Percentiles rank a stretch among this genome's conserved stretches.
These are phyloP conservation scores for Aureobasidium sp. DNA, from an alignment of 2,329 filamentous ascomycete species.

Conservation along the genomic window DNA sequence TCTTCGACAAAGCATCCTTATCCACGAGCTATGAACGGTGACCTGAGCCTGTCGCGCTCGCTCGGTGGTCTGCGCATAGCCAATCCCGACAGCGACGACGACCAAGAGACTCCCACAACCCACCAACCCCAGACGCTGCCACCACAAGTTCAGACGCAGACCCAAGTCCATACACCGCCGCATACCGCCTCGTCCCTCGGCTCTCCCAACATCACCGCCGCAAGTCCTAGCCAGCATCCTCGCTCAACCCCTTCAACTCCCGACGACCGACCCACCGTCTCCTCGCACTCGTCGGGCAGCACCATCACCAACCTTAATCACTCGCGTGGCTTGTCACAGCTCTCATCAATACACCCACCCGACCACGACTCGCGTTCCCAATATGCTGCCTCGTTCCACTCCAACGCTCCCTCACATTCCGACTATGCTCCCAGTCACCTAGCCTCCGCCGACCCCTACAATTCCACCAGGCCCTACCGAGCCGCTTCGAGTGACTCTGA, in stretches of 20 bases:
- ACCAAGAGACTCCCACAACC: slow-evolving; percentile 13
- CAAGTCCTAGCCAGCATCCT: slow-evolving; percentile 6
- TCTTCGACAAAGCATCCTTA: background rate
- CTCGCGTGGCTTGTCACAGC: slow-evolving; percentile 26
- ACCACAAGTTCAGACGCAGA: background rate
- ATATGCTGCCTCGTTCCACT: slow-evolving; percentile 8
- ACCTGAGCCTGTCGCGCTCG: slow-evolving; percentile 84
- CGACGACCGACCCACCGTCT: slow-evolving; percentile 15
- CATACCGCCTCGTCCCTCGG: slow-evolving; percentile 21
- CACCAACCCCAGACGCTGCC: slow-evolving; percentile 27
- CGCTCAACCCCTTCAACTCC: background rate
- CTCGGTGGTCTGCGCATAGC: slow-evolving; percentile 92
- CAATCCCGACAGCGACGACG: slow-evolving; percentile 53
- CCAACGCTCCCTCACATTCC: background rate
- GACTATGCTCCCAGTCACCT: background rate
- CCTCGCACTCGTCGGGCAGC: slow-evolving; percentile 28
- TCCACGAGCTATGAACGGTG: slow-evolving; percentile 65
- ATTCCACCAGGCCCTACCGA: background rate
- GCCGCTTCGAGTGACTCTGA: slow-evolving; percentile 7
- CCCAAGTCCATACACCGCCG: slow-evolving; percentile 17
- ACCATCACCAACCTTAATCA: slow-evolving; percentile 32
- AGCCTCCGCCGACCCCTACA: slow-evolving; percentile 5
- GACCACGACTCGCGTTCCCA: slow-evolving; percentile 7
- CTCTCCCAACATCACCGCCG: slow-evolving; percentile 18
- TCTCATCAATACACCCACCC: slow-evolving; percentile 13